These are phyloP conservation scores for Plasmodium adleri DNA, from an alignment of 169 alveolate species.

Conservation along the genomic window DNA sequence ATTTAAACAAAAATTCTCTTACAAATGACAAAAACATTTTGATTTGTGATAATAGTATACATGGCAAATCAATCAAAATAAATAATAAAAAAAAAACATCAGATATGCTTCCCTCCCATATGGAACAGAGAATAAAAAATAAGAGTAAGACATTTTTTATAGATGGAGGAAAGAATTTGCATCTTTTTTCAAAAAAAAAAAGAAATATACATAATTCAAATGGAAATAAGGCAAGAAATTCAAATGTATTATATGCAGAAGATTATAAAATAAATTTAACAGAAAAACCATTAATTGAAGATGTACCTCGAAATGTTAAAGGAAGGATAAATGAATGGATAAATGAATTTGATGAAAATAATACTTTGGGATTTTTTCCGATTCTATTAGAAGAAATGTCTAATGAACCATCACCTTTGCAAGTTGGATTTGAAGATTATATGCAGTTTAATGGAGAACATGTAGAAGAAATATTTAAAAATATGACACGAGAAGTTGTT, in stretches of 20 bases:
- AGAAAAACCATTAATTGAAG: slow-evolving; percentile 67
- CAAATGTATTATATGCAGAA: slow-evolving; percentile 25
- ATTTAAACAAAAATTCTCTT: not conserved
- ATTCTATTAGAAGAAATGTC: slow-evolving; percentile 85
- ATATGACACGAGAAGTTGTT: slow-evolving; percentile 63
- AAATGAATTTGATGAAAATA: slow-evolving; percentile 79
- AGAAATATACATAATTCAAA: not conserved
- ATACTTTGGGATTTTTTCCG: slow-evolving; percentile 85
- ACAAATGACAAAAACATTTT: slow-evolving; percentile 12
- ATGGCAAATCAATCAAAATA: not conserved
- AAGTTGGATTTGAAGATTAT: slow-evolving; percentile 86
- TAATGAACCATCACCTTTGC: slow-evolving; percentile 86
- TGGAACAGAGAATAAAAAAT: not conserved
- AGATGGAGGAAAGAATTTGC: not conserved
- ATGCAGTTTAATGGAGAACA: slow-evolving; percentile 84
- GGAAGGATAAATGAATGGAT: slow-evolving; percentile 87
- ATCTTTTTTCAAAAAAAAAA: not conserved
- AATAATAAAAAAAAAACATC: not conserved
- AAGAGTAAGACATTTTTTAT: not conserved
- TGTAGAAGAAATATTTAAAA: slow-evolving; percentile 85
- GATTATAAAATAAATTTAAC: slow-evolving; percentile 54
- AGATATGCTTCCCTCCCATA: not conserved
- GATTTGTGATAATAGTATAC: not conserved
- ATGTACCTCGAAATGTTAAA: slow-evolving; percentile 77
- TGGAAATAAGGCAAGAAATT: not conserved